phyloP scores from a whole-genome alignment of 2,329 filamentous ascomycete genomes.

The Aspergillus jensenii region DNA sequence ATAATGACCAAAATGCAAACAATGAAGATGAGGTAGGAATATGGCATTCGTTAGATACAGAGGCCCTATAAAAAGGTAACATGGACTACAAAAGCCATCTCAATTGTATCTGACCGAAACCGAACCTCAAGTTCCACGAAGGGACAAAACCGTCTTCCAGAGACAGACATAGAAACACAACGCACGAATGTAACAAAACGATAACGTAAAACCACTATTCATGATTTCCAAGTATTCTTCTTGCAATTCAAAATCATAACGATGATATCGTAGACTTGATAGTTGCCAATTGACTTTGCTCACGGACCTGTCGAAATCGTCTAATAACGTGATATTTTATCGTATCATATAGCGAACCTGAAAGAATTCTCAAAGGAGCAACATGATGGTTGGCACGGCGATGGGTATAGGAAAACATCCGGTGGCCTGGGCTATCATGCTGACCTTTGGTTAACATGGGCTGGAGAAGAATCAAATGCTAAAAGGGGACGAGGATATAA shows the following conservation, averaged over 20 bases:
- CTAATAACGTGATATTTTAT: background rate
- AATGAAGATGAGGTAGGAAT: background rate
- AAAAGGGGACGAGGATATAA: background rate
- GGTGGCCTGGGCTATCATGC: background rate
- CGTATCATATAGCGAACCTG: background rate
- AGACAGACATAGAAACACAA: background rate
- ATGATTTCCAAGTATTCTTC: conserved; percentile 1
- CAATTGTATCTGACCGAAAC: background rate
- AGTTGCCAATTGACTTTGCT: background rate
- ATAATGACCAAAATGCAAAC: background rate
- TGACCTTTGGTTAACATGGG: background rate
- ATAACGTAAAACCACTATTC: background rate
- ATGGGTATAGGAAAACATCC: background rate
- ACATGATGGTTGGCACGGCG: background rate
- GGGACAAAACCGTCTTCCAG: background rate
- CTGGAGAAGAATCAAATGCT: background rate
- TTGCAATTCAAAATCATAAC: conserved; percentile 6
- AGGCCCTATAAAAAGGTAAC: background rate
- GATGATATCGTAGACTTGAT: conserved; percentile 8
- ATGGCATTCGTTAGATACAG: background rate
- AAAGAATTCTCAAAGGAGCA: background rate
- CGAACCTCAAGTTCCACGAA: background rate
- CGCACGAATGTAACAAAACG: background rate
- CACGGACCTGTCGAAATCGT: background rate
- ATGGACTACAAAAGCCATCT: background rate